Evolutionary conservation across 306 rosid species (phyloP).

Genomic region (Fragaria iinumae): DNA sequence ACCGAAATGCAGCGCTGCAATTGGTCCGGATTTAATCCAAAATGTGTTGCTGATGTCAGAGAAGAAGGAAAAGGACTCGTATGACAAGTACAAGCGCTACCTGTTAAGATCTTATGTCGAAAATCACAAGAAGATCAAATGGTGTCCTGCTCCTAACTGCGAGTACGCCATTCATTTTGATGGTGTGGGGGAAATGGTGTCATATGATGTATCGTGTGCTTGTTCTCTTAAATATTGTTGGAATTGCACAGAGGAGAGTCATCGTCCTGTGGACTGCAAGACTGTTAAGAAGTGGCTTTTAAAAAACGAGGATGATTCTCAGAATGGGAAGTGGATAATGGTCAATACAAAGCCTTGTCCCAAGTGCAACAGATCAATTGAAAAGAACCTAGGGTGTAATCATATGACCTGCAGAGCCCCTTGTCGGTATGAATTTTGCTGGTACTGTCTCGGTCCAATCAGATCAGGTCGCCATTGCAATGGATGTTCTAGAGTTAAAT

Average conservation of each 20-base stretch:
- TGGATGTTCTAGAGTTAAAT: background rate
- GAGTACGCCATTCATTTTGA: background rate
- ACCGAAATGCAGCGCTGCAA: background rate
- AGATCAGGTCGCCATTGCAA: background rate
- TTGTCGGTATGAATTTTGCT: background rate
- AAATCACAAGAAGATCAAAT: background rate
- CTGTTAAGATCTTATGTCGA: conserved; percentile 6
- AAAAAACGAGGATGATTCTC: background rate
- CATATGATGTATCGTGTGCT: background rate
- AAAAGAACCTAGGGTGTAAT: background rate
- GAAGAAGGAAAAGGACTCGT: background rate
- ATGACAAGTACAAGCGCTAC: background rate
- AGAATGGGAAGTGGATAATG: background rate
- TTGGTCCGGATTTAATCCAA: background rate
- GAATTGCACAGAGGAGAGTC: conserved; percentile 11
- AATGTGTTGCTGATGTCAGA: background rate
- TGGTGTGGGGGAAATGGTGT: background rate
- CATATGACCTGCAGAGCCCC: background rate
- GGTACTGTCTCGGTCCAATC: background rate
- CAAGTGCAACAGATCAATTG: background rate
- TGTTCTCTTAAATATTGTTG: background rate
- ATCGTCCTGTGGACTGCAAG: conserved; percentile 1
- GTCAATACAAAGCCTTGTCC: conserved; percentile 11
- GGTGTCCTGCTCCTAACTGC: conserved; percentile 15
- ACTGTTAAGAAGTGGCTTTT: background rate